Percentiles rank a stretch among this genome's conserved stretches.
These are phyloP conservation scores for Oenanthe sinensis DNA, from an alignment of 129 eudicot genomes.

Conservation along the genomic window DNA sequence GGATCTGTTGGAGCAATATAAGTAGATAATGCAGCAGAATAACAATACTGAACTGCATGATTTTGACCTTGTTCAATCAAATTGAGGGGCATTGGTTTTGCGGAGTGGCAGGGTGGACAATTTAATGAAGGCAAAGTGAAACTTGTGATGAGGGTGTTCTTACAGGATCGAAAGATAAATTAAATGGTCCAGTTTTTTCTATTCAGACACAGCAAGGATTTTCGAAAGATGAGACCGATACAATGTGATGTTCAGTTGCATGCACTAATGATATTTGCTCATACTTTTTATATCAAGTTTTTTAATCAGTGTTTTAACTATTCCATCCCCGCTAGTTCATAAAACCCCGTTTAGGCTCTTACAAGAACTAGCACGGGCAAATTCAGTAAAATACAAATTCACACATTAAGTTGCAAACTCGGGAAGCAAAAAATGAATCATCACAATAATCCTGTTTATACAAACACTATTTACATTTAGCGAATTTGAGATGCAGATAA, in stretches of 20 bases:
- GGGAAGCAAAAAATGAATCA: neutral
- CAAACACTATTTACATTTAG: conserved; percentile 20
- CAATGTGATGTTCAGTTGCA: conserved; percentile 20
- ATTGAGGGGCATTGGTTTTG: conserved; percentile 10
- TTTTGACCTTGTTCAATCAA: conserved; percentile 1
- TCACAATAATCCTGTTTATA: neutral
- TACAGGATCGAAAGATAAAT: conserved; percentile 55
- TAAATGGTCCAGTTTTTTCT: conserved; percentile 31
- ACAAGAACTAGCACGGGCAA: neutral
- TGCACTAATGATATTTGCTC: conserved; percentile 3
- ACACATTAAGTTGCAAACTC: neutral
- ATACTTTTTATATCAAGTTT: no score
- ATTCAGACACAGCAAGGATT: conserved; percentile 23
- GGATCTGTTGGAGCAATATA: conserved; percentile 38
- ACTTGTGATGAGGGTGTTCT: conserved; percentile 36
- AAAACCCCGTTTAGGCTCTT: neutral
- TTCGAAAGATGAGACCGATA: conserved; percentile 22
- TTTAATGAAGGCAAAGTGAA: conserved; percentile 41
- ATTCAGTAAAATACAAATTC: neutral
- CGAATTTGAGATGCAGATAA: conserved; percentile 26
- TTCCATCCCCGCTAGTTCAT: neutral
- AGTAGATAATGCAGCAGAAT: conserved; percentile 37
- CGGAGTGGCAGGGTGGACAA: conserved; percentile 17
- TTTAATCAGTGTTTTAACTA: neutral
- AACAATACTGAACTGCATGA: conserved; percentile 61